phyloP scores from a whole-genome alignment of 208 protist species.

The Trypanosoma melophagium region DNA sequence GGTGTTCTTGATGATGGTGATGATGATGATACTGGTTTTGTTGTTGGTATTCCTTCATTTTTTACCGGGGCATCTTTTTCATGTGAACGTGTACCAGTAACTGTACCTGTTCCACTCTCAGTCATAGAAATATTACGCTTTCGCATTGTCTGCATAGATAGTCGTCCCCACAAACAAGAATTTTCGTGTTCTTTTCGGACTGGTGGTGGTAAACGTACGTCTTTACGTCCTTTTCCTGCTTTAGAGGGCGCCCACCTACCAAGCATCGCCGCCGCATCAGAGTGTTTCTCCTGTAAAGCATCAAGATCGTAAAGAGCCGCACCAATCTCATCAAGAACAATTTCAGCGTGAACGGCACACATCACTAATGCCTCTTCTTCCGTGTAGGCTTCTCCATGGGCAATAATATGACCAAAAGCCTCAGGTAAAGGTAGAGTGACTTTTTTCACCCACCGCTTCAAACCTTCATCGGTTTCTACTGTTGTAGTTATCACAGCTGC shows the following conservation, averaged over 20 bases:
- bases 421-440: conserved; percentile 33
- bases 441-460: conserved; percentile 32
- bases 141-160: conserved; percentile 28
- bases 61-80: not conserved
- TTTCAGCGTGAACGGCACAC: conserved; percentile 82
- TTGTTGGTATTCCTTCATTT: conserved; percentile 1
- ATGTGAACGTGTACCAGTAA: not conserved
- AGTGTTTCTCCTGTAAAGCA: conserved; percentile 71
- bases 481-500: conserved; percentile 19
- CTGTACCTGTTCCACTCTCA: not conserved
- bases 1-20: not conserved
- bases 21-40: not conserved
- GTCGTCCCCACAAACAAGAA: conserved; percentile 54
- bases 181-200: conserved; percentile 60
- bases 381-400: conserved; percentile 75
- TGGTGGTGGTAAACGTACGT: conserved; percentile 53
- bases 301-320: conserved; percentile 71
- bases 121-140: not conserved
- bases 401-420: conserved; percentile 30
- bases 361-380: conserved; percentile 60
- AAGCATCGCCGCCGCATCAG: conserved; percentile 63
- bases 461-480: conserved; percentile 19
- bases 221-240: conserved; percentile 2
- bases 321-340: conserved; percentile 77
- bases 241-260: conserved; percentile 68